These are phyloP conservation scores for Gaeumannomyces sp. DNA, from an alignment of 2,329 filamentous ascomycete species.

Conservation along the genomic window DNA sequence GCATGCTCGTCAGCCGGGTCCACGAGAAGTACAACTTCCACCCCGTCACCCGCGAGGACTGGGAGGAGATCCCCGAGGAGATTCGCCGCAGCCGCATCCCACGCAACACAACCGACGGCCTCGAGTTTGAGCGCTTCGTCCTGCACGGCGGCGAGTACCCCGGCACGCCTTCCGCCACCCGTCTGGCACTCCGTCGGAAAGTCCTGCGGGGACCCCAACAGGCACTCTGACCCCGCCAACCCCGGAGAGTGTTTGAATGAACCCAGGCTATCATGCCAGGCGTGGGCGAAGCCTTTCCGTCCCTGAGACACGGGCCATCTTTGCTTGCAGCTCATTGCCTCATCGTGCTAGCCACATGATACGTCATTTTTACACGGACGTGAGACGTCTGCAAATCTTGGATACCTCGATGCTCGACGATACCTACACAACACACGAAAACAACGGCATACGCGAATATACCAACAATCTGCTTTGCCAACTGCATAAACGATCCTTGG, in stretches of 20 bases:
- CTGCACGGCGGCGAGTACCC: slow-evolving; percentile 33
- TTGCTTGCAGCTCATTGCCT: background rate
- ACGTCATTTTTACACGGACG: too few relatives aligned
- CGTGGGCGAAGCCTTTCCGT: background rate
- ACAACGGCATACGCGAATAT: background rate
- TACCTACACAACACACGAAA: too few relatives aligned
- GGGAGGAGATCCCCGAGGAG: slow-evolving; percentile 24
- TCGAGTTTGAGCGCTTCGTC: slow-evolving; percentile 35
- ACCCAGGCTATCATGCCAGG: too few relatives aligned
- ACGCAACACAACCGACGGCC: slow-evolving; percentile 29
- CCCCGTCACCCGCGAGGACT: slow-evolving; percentile 34
- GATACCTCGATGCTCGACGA: too few relatives aligned
- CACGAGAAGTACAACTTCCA: slow-evolving; percentile 37
- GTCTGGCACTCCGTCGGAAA: background rate
- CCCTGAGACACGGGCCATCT: background rate
- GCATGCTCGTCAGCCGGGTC: slow-evolving; percentile 28
- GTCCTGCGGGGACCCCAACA: background rate
- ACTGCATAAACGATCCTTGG: background rate
- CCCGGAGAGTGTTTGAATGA: background rate
- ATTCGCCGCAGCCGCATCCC: slow-evolving; percentile 21
- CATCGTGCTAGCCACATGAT: too few relatives aligned
- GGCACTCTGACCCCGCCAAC: background rate
- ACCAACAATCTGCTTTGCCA: background rate
- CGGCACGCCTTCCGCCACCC: slow-evolving; percentile 12
- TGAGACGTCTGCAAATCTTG: too few relatives aligned